Evolutionary conservation across 2,329 filamentous ascomycete species (phyloP).

Genomic region (Aureobasidium sp.): DNA sequence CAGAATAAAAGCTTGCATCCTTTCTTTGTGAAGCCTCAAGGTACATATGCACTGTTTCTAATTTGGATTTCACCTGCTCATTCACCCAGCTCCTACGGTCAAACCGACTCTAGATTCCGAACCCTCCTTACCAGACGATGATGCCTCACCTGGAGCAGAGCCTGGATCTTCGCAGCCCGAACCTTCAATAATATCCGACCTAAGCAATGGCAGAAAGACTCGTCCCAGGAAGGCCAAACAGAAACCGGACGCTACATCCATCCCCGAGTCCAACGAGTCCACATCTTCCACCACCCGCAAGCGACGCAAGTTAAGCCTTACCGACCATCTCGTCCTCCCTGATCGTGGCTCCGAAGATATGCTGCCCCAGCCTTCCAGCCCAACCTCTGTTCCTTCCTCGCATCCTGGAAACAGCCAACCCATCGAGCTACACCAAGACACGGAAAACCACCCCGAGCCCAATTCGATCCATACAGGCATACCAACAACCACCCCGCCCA

Average conservation of each 20-base stretch:
- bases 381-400: constrained; percentile 1
- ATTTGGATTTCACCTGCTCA: not conserved
- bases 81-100: not conserved
- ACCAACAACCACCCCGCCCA: constrained; percentile 20
- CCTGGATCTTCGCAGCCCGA: not conserved
- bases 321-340: not conserved
- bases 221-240: not conserved
- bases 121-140: no score
- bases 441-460: not conserved
- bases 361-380: constrained; percentile 7
- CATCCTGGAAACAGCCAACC: constrained; percentile 1
- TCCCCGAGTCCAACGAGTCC: not conserved
- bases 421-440: not conserved
- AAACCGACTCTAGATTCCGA: not conserved
- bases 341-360: constrained; percentile 8
- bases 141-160: not conserved
- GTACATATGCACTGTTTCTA: not conserved
- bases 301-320: constrained; percentile 4
- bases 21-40: constrained; percentile 11
- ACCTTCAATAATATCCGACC: not conserved
- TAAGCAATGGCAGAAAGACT: not conserved
- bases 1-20: constrained; percentile 11
- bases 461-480: no score
- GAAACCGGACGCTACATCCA: not conserved
- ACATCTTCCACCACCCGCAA: not conserved